These are phyloP conservation scores for Coemansia sp. DNA, from an alignment of 192 early-diverging fungal species.

Conservation along the genomic window DNA sequence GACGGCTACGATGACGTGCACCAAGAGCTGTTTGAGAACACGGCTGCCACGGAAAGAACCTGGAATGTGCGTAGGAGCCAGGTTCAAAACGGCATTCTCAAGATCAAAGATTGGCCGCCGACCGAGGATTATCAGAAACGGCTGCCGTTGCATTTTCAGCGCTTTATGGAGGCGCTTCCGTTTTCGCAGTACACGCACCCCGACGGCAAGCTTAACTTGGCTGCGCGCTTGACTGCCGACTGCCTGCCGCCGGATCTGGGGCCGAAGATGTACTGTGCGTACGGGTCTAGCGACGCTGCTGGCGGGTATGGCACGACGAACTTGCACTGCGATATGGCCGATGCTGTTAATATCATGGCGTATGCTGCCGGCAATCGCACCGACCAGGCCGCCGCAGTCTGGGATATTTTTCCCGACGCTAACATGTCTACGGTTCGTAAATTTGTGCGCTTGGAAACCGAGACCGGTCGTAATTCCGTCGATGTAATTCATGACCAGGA, in stretches of 20 bases:
- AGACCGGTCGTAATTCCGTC: not conserved
- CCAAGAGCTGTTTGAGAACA: slow-evolving; percentile 8
- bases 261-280: slow-evolving; percentile 76
- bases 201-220: slow-evolving; percentile 61
- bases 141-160: slow-evolving; percentile 58
- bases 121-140: slow-evolving; percentile 57
- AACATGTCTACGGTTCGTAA: slow-evolving; percentile 36
- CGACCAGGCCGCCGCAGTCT: slow-evolving; percentile 56
- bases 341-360: slow-evolving; percentile 79
- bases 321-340: slow-evolving; percentile 77
- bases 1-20: slow-evolving; percentile 36
- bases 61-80: slow-evolving; percentile 26
- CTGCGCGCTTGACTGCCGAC: slow-evolving; percentile 54
- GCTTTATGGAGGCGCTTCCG: slow-evolving; percentile 62
- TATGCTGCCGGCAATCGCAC: slow-evolving; percentile 30
- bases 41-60: slow-evolving; percentile 1
- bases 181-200: slow-evolving; percentile 60
- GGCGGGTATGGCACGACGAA: slow-evolving; percentile 69
- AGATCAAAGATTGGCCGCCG: slow-evolving; percentile 71
- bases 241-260: slow-evolving; percentile 71
- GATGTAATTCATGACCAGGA: slow-evolving; percentile 73
- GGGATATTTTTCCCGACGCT: slow-evolving; percentile 64
- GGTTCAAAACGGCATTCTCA: slow-evolving; percentile 37
- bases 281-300: slow-evolving; percentile 59
- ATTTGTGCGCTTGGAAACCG: slow-evolving; percentile 23